Evolutionary conservation across 129 eudicot genomes (phyloP), one percentile per base, ranked within the genome.

Genomic region (Flaveria brownii): DNA sequence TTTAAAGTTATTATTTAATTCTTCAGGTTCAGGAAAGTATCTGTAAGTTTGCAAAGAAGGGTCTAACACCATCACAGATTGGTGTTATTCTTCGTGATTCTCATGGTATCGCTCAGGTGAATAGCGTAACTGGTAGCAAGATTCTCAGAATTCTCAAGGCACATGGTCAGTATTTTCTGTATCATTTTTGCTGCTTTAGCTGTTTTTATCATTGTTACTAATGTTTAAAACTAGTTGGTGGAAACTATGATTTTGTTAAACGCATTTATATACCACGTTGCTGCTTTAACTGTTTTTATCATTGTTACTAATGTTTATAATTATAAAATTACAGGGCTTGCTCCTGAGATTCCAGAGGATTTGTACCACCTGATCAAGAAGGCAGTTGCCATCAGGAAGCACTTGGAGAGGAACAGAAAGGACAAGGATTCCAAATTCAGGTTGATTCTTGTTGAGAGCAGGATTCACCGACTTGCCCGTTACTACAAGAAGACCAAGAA

Each of bases 41-140:
- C 61, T 85, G 92, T 75, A 88, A 85, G 89, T 85, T 88, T 78
- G 89, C 89, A 5, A 88, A 88, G 83, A 88, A 85, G 83, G 92
- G 92, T 70, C 50, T 88, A 11, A 88, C 92, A 11, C 92, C 89
- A 9, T 88, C 92, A 0, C 89, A 88, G 50, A 88, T 88, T 64
- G 92, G 89, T 83, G 92, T 88, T 43, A 82, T 85, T 61, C 92
- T 88, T 70, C 89, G 89, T 85, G 92, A 88, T 78, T 88, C 92
- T 60, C 92, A 88, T 61, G 92, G 89, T 6, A 88, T 88, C 41
- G 89, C 92, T 67, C 92, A 88, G 78, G 92, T 88, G 77, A 88
- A 80, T 78, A 85, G 86, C 18, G 89, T 85, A 46, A 88, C 89
- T 4, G 89, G 92, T 16, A 88, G 81, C 86, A 88, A 88, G 76